Conservation (phyloP, 129 eudicot species). For the sunflower (Helianthus annuus) region HanXRQr2.0-SUNRISE NC_035435.2:169245700-169246199, state of each 20-base stretch:
- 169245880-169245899: background rate
- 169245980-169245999: constrained; percentile 66
- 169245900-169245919: constrained; percentile 13
- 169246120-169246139: constrained; percentile 59
- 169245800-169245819: no score
- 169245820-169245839: no score
- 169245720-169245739: no score
- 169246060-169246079: constrained; percentile 49
- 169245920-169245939: constrained; percentile 48
- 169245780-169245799: no score
- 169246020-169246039: constrained; percentile 75
- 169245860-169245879: no score
- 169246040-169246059: constrained; percentile 68
- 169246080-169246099: constrained; percentile 84
- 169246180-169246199: constrained; percentile 63
- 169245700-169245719: no score
- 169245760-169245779: no score
- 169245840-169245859: no score
- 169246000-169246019: constrained; percentile 81
- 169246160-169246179: constrained; percentile 50
- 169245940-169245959: constrained; percentile 83
- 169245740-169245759: no score
- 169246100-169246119: constrained; percentile 76
- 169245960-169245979: constrained; percentile 84
- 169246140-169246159: constrained; percentile 67